Evolutionary conservation across 805 yeast species (phyloP).

Genomic region (Ogataea pilisensis): DNA sequence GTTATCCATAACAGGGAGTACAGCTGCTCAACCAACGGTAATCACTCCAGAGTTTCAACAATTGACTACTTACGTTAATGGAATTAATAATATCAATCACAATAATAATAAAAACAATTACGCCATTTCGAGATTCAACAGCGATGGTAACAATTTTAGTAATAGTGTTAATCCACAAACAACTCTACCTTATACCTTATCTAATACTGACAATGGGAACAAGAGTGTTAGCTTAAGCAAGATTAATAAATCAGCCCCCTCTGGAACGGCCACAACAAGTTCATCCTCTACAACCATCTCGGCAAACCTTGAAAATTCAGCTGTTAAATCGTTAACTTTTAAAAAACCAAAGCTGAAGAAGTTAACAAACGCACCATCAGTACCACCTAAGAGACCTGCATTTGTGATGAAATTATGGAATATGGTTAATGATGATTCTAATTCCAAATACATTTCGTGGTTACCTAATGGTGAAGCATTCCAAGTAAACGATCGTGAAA

Average conservation of each 20-base stretch:
- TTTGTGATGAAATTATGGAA: constrained; percentile 93
- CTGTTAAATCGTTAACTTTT: constrained; percentile 9
- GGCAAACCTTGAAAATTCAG: background rate
- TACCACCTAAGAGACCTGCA: constrained; percentile 65
- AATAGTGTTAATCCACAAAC: background rate
- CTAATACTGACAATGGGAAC: background rate
- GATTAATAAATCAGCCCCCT: too few relatives aligned
- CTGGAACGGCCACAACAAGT: too few relatives aligned
- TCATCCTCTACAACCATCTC: too few relatives aligned
- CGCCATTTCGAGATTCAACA: constrained; percentile 12
- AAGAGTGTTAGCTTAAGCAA: too few relatives aligned
- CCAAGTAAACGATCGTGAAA: constrained; percentile 78
- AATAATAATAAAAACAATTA: constrained; percentile 4
- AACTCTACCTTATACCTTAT: constrained; percentile 11
- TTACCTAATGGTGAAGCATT: constrained; percentile 79
- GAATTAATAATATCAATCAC: constrained; percentile 6
- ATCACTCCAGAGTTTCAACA: constrained; percentile 4
- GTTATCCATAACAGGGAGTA: constrained; percentile 7
- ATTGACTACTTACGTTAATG: constrained; percentile 4
- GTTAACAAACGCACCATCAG: constrained; percentile 14
- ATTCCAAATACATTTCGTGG: constrained; percentile 77
- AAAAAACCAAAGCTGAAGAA: constrained; percentile 26
- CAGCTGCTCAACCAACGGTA: constrained; percentile 1
- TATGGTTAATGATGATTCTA: constrained; percentile 82
- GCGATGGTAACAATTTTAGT: constrained; percentile 6